Evolutionary conservation across 495 filamentous ascomycete genomes (phyloP), one percentile per base, ranked within the genome.

Genomic region (Astrothelium macrocarpum): DNA sequence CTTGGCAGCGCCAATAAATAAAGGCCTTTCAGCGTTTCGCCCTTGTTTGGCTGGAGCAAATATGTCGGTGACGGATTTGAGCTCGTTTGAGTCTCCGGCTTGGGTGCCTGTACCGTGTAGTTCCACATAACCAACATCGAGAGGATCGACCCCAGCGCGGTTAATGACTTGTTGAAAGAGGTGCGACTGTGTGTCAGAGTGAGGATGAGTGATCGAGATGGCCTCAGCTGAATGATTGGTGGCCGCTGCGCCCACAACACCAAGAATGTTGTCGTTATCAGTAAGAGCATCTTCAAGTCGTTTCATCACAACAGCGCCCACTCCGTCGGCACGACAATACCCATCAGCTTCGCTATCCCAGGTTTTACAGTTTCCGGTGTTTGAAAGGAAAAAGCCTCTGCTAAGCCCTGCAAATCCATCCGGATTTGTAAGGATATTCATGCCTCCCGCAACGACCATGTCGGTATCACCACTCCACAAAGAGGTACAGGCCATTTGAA

Each of bases 81-180:
- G 73, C 64, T 77, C 74, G 11, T 45, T 64, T 0, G 59, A 53
- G 59, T 77, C 74, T 31, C 74, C 74, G 1, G 67, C 71, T 64
- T 77, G 74, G 23, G 75, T 77, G 1, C 75, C 75, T 0, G 75
- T 77, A 9, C 75, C 75, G 59, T 77, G 75, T 66, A 75, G 71
- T 46, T 77, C 75, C 2, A 76, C 63, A 59, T 73, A 75, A 26
- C 62, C 62, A 28, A 77, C 60, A 11, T 71, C 66, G 16, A 28
- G 14, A 2, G 73, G 67, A 39, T 71, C 53, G 1, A 72, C 31
- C 20, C 59, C 53, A 2, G 73, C 61, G 28, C 32, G 12, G 4
- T 59, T 31, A 0, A 74, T 43, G 32, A 75, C 60, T 12, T 67
- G 39, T 1, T 63, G 18, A 59, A 67, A 71, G 12, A 76, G 20